phyloP scores from a whole-genome alignment of 768 basidiomycete species.

The Leccinum boreale region DNA sequence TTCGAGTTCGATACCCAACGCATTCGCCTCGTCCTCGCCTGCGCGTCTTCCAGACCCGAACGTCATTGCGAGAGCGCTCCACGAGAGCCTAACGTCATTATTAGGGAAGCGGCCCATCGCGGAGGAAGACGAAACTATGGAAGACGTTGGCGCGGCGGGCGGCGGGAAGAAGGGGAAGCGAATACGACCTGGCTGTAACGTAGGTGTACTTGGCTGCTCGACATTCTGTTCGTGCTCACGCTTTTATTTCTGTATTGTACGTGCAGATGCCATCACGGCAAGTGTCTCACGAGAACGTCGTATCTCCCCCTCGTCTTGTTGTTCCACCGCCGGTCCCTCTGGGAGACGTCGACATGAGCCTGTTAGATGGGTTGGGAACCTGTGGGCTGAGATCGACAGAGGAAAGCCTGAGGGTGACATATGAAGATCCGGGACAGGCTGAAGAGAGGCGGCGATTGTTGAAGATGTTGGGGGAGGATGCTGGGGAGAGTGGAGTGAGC shows the following conservation, averaged over 20 bases:
- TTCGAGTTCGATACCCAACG: conserved; percentile 14
- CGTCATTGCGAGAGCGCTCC: conserved; percentile 54
- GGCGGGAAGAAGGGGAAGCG: conserved; percentile 33
- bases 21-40: conserved; percentile 21
- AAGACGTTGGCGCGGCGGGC: conserved; percentile 4
- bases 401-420: conserved; percentile 56
- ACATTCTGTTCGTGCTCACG: neutral
- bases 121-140: conserved; percentile 34
- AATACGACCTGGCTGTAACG: conserved; percentile 38
- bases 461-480: conserved; percentile 42
- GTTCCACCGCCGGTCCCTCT: neutral
- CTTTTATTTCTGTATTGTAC: neutral
- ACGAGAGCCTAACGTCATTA: conserved; percentile 65
- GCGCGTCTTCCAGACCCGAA: conserved; percentile 40
- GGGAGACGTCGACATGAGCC: conserved; percentile 30
- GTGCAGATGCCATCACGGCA: conserved; percentile 34
- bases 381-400: conserved; percentile 27
- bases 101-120: conserved; percentile 62
- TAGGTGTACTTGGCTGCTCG: conserved; percentile 11
- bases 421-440: conserved; percentile 64
- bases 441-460: conserved; percentile 58
- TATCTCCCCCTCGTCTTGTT: conserved; percentile 11
- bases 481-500: conserved; percentile 3
- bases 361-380: conserved; percentile 21
- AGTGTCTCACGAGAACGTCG: conserved; percentile 30